Conservation (phyloP, 306 rosid genomes). For the Biancaea sappan region DNA sequence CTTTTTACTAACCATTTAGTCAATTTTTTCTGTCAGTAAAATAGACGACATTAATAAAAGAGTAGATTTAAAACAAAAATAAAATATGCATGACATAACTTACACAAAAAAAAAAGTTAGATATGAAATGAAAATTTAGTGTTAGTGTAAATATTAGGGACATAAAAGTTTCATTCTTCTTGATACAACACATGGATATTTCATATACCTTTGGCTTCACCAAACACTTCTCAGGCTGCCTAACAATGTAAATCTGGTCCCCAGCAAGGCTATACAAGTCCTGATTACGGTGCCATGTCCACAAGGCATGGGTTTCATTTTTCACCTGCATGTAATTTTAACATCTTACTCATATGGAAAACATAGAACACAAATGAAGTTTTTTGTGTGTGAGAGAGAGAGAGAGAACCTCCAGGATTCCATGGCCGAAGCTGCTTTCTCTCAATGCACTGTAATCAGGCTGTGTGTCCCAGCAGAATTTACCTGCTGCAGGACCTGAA, state of each 20-base stretch:
- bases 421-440: slow-evolving; percentile 97
- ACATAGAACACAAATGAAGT: neutral
- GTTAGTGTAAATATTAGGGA: no score
- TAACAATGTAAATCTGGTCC: slow-evolving; percentile 75
- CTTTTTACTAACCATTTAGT: no score
- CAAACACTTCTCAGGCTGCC: slow-evolving; percentile 74
- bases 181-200: slow-evolving; percentile 26
- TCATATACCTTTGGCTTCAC: slow-evolving; percentile 38
- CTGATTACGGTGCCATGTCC: slow-evolving; percentile 91
- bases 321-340: slow-evolving; percentile 54
- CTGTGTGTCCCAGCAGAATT: slow-evolving; percentile 91
- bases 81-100: no score
- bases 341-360: slow-evolving; percentile 17
- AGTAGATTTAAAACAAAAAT: no score
- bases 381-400: slow-evolving; percentile 17
- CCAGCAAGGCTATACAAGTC: slow-evolving; percentile 61
- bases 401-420: slow-evolving; percentile 76
- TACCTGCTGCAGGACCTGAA: slow-evolving; percentile 82
- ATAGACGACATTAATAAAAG: no score
- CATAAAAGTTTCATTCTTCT: no score
- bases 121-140: no score
- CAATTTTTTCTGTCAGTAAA: no score
- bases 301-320: slow-evolving; percentile 87
- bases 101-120: no score
- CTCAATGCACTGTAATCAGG: slow-evolving; percentile 89